phyloP scores from a whole-genome alignment of 2,329 filamentous ascomycete species.

The Penicillium brasilianum region DNA sequence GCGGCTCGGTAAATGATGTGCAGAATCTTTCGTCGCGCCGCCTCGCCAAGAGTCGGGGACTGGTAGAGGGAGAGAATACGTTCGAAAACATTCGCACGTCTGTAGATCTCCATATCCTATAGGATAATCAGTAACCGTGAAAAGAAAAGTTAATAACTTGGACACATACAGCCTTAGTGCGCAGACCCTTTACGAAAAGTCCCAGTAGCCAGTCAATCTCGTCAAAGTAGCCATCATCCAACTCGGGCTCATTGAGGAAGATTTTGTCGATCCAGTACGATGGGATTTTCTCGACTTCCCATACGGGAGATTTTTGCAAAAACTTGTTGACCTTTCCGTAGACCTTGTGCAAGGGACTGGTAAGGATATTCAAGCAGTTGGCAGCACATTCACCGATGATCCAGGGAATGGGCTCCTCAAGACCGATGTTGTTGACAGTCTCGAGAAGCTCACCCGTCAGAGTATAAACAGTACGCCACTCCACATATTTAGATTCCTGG shows the following conservation, averaged over 20 bases:
- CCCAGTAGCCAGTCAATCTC: conserved; percentile 77
- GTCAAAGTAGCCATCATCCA: conserved; percentile 73
- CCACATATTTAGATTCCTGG: conserved; percentile 71
- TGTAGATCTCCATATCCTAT: conserved; percentile 55
- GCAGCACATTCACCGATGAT: conserved; percentile 77
- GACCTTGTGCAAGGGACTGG: conserved; percentile 77
- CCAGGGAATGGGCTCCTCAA: conserved; percentile 68
- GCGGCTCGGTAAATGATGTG: conserved; percentile 69
- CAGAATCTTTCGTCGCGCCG: conserved; percentile 67
- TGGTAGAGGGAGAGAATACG: conserved; percentile 71
- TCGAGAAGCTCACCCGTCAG: conserved; percentile 80
- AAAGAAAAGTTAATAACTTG: not conserved
- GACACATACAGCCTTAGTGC: conserved; percentile 57
- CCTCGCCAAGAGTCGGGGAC: conserved; percentile 66
- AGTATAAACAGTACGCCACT: conserved; percentile 78
- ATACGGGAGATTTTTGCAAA: conserved; percentile 75
- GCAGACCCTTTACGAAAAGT: conserved; percentile 69
- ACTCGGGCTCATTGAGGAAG: conserved; percentile 72
- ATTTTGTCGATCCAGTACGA: conserved; percentile 70
- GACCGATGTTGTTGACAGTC: conserved; percentile 64
- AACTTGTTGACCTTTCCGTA: conserved; percentile 88
- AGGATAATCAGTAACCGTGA: conserved; percentile 19
- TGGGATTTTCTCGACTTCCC: conserved; percentile 65
- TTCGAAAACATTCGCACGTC: conserved; percentile 71
- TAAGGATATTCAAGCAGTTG: conserved; percentile 71